These are phyloP conservation scores for Metarhizium guizhouense DNA, from an alignment of 2,329 filamentous ascomycete species.

Conservation along the genomic window DNA sequence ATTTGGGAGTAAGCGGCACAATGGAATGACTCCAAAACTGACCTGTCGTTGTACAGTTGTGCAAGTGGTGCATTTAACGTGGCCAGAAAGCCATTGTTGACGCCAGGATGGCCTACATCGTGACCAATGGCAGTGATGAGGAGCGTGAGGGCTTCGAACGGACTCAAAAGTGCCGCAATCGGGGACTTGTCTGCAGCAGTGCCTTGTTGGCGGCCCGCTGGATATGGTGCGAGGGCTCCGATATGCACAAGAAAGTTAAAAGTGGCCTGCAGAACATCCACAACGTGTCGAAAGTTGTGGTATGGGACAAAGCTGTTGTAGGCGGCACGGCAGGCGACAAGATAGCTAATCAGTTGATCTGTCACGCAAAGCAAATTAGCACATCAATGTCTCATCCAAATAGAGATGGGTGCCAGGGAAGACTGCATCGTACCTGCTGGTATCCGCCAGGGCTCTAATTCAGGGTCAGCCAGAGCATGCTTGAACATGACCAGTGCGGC, in stretches of 20 bases:
- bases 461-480: slow-evolving; percentile 75
- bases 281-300: slow-evolving; percentile 95
- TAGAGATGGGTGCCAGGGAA: neutral
- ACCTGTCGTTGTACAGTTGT: slow-evolving; percentile 93
- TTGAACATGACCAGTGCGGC: slow-evolving; percentile 82
- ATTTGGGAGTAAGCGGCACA: slow-evolving; percentile 97
- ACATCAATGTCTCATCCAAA: slow-evolving; percentile 6
- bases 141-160: slow-evolving; percentile 81
- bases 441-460: slow-evolving; percentile 73
- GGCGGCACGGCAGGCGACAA: slow-evolving; percentile 82
- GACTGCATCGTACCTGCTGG: slow-evolving; percentile 53
- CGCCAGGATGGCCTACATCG: slow-evolving; percentile 92
- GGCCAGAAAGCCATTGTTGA: slow-evolving; percentile 94
- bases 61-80: slow-evolving; percentile 87
- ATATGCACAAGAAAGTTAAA: slow-evolving; percentile 84
- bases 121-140: slow-evolving; percentile 95
- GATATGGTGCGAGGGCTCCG: slow-evolving; percentile 64
- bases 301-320: slow-evolving; percentile 97
- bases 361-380: slow-evolving; percentile 27
- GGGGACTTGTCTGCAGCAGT: slow-evolving; percentile 42
- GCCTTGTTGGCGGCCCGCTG: slow-evolving; percentile 23
- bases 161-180: slow-evolving; percentile 66
- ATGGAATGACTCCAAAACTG: slow-evolving; percentile 94
- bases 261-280: slow-evolving; percentile 89
- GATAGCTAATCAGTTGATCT: slow-evolving; percentile 77